A percentile compares a stretch with the other conserved stretches of the same genome.
phyloP scores from a whole-genome alignment of 2,329 filamentous ascomycete genomes.

The Cladosporium velox region DNA sequence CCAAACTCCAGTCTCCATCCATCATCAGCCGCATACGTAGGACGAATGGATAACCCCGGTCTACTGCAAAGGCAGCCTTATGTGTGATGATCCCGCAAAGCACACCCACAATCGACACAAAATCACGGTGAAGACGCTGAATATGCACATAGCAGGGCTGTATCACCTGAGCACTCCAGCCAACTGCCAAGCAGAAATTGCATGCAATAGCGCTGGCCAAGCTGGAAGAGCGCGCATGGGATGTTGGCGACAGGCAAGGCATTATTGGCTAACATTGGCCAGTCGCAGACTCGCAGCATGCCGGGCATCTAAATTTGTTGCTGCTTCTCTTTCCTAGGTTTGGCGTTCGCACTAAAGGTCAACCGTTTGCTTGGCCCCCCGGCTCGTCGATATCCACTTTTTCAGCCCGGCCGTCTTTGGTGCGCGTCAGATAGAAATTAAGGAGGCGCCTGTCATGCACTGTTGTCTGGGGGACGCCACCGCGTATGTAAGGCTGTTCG shows the following conservation, averaged over 20 bases:
- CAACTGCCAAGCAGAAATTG: conserved; percentile 11
- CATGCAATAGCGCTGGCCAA: conserved; percentile 8
- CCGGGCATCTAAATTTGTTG: conserved; percentile 16
- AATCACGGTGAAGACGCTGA: not conserved
- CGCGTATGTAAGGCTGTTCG: conserved; percentile 1
- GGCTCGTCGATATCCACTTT: conserved; percentile 9
- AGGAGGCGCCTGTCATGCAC: conserved; percentile 12
- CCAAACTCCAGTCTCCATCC: not conserved
- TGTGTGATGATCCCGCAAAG: not conserved
- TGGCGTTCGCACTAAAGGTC: conserved; percentile 14
- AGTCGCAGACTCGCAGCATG: conserved; percentile 7
- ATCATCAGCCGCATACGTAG: conserved; percentile 18
- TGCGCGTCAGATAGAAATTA: conserved; percentile 3
- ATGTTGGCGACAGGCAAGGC: conserved; percentile 1
- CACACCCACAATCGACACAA: not conserved
- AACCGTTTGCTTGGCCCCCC: conserved; percentile 7
- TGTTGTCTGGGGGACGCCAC: conserved; percentile 20
- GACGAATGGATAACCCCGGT: not conserved
- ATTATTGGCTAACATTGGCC: conserved; percentile 3
- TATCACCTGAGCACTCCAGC: not conserved
- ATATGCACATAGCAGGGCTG: no score
- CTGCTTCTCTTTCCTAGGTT: not conserved
- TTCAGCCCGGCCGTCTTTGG: conserved; percentile 10
- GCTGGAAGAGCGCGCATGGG: not conserved
- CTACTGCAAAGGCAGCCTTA: not conserved